phyloP scores from a whole-genome alignment of 2,329 filamentous ascomycete genomes.

The Fusarium sp. region DNA sequence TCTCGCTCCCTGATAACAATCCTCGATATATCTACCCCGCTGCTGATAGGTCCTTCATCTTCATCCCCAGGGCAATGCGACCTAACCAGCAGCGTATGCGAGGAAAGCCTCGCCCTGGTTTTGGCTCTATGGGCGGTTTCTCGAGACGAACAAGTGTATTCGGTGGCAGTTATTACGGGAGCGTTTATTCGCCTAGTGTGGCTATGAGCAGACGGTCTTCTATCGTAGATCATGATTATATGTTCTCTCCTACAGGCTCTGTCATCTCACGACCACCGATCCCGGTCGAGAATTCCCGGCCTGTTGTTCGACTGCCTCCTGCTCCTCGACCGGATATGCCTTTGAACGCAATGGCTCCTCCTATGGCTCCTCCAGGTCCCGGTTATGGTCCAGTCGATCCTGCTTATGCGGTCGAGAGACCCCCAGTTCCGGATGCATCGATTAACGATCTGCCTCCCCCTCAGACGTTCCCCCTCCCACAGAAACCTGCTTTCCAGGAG shows the following conservation, averaged over 20 bases:
- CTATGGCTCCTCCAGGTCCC: conserved; percentile 10
- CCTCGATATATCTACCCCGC: conserved; percentile 94
- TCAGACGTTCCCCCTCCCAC: conserved; percentile 69
- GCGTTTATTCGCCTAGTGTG: conserved; percentile 86
- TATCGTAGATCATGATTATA: conserved; percentile 73
- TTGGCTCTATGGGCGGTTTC: conserved; percentile 74
- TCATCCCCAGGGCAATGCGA: conserved; percentile 92
- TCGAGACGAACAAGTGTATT: conserved; percentile 89
- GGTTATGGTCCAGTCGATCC: conserved; percentile 32
- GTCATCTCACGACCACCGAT: conserved; percentile 76
- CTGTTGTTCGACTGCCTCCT: conserved; percentile 86
- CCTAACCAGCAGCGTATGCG: conserved; percentile 86
- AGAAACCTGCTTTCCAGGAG: conserved; percentile 69
- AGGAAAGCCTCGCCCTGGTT: conserved; percentile 78
- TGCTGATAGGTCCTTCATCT: conserved; percentile 92
- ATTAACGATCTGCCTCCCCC: conserved; percentile 67
- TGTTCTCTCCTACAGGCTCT: conserved; percentile 85
- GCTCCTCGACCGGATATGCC: conserved; percentile 54
- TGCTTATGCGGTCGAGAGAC: conserved; percentile 29
- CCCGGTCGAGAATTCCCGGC: conserved; percentile 71
- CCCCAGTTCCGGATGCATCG: conserved; percentile 48
- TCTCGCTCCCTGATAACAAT: conserved; percentile 83
- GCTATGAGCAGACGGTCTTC: conserved; percentile 92
- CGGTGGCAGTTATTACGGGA: conserved; percentile 75
- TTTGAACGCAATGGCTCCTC: conserved; percentile 34